Evolutionary conservation across 495 filamentous ascomycete genomes (phyloP).

Genomic region (Geopyxis carbonaria): DNA sequence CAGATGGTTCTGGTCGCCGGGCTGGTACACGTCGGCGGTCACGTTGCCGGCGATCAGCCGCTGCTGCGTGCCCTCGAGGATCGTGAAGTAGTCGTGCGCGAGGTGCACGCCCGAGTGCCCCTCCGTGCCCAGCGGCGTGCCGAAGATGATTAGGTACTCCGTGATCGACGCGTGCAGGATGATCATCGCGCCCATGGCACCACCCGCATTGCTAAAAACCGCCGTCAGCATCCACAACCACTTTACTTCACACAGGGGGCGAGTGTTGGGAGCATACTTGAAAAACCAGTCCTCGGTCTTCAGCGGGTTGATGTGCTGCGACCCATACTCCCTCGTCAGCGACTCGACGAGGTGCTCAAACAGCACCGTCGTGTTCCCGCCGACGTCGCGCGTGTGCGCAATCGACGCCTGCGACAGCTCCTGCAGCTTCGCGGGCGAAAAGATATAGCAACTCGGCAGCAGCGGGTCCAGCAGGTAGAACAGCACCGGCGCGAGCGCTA

Average conservation of each 20-base stretch:
- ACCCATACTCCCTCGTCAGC: slow-evolving; percentile 31
- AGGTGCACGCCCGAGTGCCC: slow-evolving; percentile 76
- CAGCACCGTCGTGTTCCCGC: slow-evolving; percentile 45
- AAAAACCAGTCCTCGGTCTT: slow-evolving; percentile 50
- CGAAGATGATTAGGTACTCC: slow-evolving; percentile 70
- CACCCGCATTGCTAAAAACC: slow-evolving; percentile 46
- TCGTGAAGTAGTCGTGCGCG: slow-evolving; percentile 86
- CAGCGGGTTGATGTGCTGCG: slow-evolving; percentile 36
- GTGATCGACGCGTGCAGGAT: slow-evolving; percentile 65
- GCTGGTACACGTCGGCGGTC: slow-evolving; percentile 56
- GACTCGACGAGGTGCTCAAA: slow-evolving; percentile 34
- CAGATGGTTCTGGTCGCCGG: slow-evolving; percentile 62
- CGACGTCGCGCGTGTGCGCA: slow-evolving; percentile 42
- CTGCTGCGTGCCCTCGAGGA: slow-evolving; percentile 55
- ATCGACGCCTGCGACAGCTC: slow-evolving; percentile 50
- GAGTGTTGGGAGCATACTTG: slow-evolving; percentile 29
- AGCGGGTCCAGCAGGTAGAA: slow-evolving; percentile 49
- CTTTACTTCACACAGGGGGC: too few relatives aligned
- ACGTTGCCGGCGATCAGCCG: slow-evolving; percentile 54
- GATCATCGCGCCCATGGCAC: slow-evolving; percentile 81
- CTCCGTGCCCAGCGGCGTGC: slow-evolving; percentile 73
- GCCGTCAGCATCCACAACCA: background rate
- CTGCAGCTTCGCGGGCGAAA: slow-evolving; percentile 48
- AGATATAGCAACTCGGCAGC: slow-evolving; percentile 62
- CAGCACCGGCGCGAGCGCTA: slow-evolving; percentile 41